Evolutionary conservation across 1,284 basidiomycete genomes (phyloP).

Genomic region (Papiliotrema laurentii): DNA sequence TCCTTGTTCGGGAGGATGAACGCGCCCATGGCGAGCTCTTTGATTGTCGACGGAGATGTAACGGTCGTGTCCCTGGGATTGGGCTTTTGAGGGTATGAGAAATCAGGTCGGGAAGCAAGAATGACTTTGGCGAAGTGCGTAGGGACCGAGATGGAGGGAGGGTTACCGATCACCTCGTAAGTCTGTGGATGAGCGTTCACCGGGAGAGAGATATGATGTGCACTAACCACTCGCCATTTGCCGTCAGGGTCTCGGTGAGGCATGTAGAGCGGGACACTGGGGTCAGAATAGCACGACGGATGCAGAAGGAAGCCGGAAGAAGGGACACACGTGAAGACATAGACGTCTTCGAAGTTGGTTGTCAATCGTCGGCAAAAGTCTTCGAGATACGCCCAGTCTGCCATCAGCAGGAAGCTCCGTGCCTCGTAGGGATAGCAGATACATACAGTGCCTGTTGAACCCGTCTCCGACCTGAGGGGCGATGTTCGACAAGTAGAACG

Average conservation of each 20-base stretch:
- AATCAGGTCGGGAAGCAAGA: constrained; percentile 68
- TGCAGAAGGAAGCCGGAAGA: neutral
- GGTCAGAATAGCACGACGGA: neutral
- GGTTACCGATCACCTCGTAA: constrained; percentile 89
- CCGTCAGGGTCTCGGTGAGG: constrained; percentile 79
- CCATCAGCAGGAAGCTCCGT: neutral
- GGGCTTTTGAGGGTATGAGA: constrained; percentile 62
- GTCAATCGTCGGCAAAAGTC: constrained; percentile 92
- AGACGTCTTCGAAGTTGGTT: constrained; percentile 81
- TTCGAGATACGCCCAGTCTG: constrained; percentile 95
- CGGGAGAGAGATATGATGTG: neutral
- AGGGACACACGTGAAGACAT: constrained; percentile 72
- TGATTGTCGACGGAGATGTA: constrained; percentile 44
- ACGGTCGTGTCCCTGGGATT: constrained; percentile 20
- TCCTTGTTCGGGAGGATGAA: constrained; percentile 88
- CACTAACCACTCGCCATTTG: constrained; percentile 85
- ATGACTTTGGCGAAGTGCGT: constrained; percentile 99
- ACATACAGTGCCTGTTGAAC: constrained; percentile 91
- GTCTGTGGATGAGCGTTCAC: constrained; percentile 51
- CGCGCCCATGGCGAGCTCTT: constrained; percentile 80
- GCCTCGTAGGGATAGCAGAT: neutral
- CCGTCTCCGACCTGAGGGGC: constrained; percentile 97
- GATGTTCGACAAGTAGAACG: constrained; percentile 91
- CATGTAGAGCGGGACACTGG: constrained; percentile 81
- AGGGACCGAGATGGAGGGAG: constrained; percentile 85